Evolutionary conservation across 2,329 filamentous ascomycete species (phyloP), one percentile per base, ranked within the genome.

Genomic region (Claviceps paspali): DNA sequence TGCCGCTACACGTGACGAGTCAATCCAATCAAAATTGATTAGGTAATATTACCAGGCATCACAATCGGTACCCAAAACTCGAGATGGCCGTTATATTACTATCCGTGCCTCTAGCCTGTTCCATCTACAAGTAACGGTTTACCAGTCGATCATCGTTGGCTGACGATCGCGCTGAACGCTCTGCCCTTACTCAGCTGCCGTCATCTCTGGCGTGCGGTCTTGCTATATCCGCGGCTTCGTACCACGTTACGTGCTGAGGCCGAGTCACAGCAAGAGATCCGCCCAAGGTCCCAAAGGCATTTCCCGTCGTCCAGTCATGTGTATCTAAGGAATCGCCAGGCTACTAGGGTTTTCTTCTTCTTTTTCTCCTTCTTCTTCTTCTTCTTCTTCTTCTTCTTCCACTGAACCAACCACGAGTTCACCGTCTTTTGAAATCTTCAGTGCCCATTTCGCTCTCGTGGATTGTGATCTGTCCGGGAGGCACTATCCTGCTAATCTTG

Each of bases 31-130:
- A 41, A 14, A 15, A 8, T 24, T 23, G 35, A 38, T 41, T 38
- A 41, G 22, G 28, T 41, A 41, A 41, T 28, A 7, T 28, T 21
- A 14, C 39, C 23, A 38, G 39, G 39, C 39, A 40, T 23, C 28
- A 32, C 12, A n/a, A 24, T 41, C 35, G 39, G 39, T 41, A 41
- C 39, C 39, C 39, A 35, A 41, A 41, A 35, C 27, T 38, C 35
- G 28, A 38, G 32, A 38, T 30, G 28, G 12, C 28, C 35, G 6
- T n/a, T 21, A n/a, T 32, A n/a, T 32, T 4, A 23, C 11, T 15
- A 38, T 31, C 17, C 15, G n/a, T 31, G 30, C 17, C 21, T 12
- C 32, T 30, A 32, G 14, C 19, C 32, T 32, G 24, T 32, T 35
- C 15, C 32, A 38, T 35, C 35, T 37, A 33, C 31, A 24, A 38